Percentiles rank a stretch among this genome's conserved stretches.
These are phyloP conservation scores for Mollisiaceae sp. DNA, from an alignment of 2,329 filamentous ascomycete species.

Conservation along the genomic window DNA sequence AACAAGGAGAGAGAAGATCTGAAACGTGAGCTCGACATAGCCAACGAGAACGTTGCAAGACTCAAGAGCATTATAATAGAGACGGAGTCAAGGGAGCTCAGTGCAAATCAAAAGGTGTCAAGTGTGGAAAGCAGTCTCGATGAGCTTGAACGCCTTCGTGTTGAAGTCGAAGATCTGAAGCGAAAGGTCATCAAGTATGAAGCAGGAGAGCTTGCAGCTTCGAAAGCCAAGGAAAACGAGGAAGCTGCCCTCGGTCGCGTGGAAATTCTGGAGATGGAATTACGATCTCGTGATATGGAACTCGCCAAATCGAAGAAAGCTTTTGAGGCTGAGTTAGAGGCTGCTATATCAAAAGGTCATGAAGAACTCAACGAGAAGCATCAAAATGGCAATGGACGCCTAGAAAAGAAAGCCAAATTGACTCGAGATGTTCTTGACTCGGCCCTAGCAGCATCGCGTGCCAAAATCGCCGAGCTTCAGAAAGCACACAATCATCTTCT, in stretches of 20 bases:
- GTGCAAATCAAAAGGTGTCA: conserved; percentile 66
- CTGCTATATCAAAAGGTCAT: conserved; percentile 40
- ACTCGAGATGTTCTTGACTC: conserved; percentile 31
- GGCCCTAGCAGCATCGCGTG: conserved; percentile 27
- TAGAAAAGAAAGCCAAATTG: conserved; percentile 14
- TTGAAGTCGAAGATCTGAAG: conserved; percentile 64
- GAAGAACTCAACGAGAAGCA: not conserved
- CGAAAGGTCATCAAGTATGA: conserved; percentile 67
- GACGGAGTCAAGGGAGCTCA: conserved; percentile 71
- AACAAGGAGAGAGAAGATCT: conserved; percentile 61
- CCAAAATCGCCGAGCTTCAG: conserved; percentile 55
- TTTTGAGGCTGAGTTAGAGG: conserved; percentile 54
- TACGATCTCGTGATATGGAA: conserved; percentile 58
- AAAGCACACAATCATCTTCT: conserved; percentile 54
- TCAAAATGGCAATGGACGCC: conserved; percentile 11
- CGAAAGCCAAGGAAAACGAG: conserved; percentile 61
- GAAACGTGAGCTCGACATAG: conserved; percentile 61
- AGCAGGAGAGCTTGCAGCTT: conserved; percentile 64
- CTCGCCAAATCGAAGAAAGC: conserved; percentile 47
- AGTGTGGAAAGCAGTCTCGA: conserved; percentile 64
- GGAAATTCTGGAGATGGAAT: conserved; percentile 61
- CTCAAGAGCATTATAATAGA: conserved; percentile 70
- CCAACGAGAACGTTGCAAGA: conserved; percentile 65
- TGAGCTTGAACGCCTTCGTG: conserved; percentile 64
- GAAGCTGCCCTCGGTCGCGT: conserved; percentile 63